Base-by-base conservation (phyloP, 495 filamentous ascomycete genomes). In the Margaritispora aquatica region DNA sequence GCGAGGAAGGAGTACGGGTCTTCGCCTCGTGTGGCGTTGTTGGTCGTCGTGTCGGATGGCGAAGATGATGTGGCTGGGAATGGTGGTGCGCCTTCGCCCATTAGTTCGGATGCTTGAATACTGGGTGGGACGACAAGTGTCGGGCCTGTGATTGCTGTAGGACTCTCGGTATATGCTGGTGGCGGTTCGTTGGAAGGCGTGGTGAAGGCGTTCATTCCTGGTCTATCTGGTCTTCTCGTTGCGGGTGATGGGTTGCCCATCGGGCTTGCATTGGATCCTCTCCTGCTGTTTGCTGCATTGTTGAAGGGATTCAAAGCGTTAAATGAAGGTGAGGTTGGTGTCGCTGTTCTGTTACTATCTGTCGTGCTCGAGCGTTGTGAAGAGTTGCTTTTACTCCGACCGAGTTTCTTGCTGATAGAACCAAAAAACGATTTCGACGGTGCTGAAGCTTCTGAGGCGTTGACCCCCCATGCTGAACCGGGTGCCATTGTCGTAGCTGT, bases 1-100 rank as follows among this genome's bases (percentile, higher is more conserved):
- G 64, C 63, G 24, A 97, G 89, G 72, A 96, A 95, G n/a, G 83
- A 80, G 69, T 90, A 95, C 0, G 77, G 82, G 70, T 88, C 84
- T 64, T 92, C 88, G 10, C 64, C 67, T 13, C 50, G 13, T 38
- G 27, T 46, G 51, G 60, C 20, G 24, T 44, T 48, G 23, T 54
- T 17, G 13, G 51, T 26, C 23, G 22, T 49, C 17, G 66, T 26
- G 3, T 26, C n/a, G 3, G 38, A 44, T 44, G 38, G 19, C 34
- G 59, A 2, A 11, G 63, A 50, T 26, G 36, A 46, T 17, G 52
- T 51, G 4, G 20, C 20, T 9, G 10, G 64, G 4, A n/a, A 22
- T 9, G 10, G 64, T 29, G 49, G 48, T 46, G 61, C 20, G 0
- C 49, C 29, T 44, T 65, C 41, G 19, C 34, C 48, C 46, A 29